These are phyloP conservation scores for Choiromyces venosus DNA, from an alignment of 495 filamentous ascomycete species.

Conservation along the genomic window DNA sequence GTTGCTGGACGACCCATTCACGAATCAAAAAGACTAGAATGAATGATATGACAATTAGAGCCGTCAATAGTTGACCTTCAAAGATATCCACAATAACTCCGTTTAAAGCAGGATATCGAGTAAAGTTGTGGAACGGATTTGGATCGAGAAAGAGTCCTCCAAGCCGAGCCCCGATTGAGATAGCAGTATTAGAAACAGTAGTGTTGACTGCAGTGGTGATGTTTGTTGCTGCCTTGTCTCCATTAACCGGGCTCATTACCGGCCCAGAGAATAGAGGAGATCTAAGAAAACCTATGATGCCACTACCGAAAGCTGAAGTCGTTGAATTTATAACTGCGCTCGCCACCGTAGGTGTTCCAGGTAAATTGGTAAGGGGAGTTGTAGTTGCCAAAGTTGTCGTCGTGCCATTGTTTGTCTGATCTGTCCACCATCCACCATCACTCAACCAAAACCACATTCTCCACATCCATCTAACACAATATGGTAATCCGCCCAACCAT, in stretches of 20 bases:
- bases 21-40: conserved; percentile 92
- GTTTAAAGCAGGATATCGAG: conserved; percentile 67
- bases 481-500: conserved; percentile 85
- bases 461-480: conserved; percentile 87
- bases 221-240: conserved; percentile 14
- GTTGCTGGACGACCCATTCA: conserved; percentile 97
- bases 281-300: conserved; percentile 32
- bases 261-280: conserved; percentile 22
- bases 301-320: conserved; percentile 28
- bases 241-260: conserved; percentile 38
- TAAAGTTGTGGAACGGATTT: conserved; percentile 53
- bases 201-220: conserved; percentile 16
- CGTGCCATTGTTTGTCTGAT: conserved; percentile 21
- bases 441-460: conserved; percentile 88
- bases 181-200: conserved; percentile 17
- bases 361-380: conserved; percentile 5
- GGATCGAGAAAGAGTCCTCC: conserved; percentile 39
- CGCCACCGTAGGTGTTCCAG: background rate
- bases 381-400: conserved; percentile 4
- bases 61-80: conserved; percentile 88
- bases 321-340: conserved; percentile 17
- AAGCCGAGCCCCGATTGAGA: background rate
- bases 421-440: conserved; percentile 73
- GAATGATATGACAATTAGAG: conserved; percentile 83
- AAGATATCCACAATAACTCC: conserved; percentile 65